A percentile compares a stretch with the other conserved stretches of the same genome.
phyloP scores from a whole-genome alignment of 2,329 filamentous ascomycete genomes.

The Trichophyton benhamiae region DNA sequence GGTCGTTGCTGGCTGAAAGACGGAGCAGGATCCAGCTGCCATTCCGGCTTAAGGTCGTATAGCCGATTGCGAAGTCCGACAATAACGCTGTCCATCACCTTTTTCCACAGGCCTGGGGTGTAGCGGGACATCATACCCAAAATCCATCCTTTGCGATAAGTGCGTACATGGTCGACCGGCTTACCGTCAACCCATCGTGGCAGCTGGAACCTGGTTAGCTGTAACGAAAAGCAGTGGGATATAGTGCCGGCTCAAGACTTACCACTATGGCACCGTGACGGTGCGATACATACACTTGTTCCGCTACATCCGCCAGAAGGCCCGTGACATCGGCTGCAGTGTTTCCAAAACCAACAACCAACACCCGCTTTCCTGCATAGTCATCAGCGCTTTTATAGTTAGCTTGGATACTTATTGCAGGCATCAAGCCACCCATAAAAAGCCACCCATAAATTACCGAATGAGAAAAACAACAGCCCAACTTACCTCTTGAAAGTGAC shows the following conservation, averaged over 20 bases:
- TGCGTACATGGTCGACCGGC: not conserved
- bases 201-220: not conserved
- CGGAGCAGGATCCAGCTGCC: not conserved
- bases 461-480: too few species aligned
- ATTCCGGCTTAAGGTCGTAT: not conserved
- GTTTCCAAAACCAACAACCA: not conserved
- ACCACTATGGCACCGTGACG: not conserved
- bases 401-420: not conserved
- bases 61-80: not conserved
- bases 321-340: not conserved
- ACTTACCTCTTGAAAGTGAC: not conserved
- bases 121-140: not conserved
- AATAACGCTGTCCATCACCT: not conserved
- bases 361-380: not conserved
- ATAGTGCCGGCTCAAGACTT: not conserved
- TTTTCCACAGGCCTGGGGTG: not conserved
- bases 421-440: not conserved
- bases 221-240: too few species aligned
- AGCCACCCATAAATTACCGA: too few species aligned
- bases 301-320: not conserved
- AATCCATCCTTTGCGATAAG: constrained; percentile 1
- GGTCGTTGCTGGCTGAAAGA: not conserved
- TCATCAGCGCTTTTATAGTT: not conserved
- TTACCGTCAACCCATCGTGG: not conserved
- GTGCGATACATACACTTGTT: not conserved